Percentiles rank a stretch among this genome's conserved stretches.
Evolutionary conservation across 345 rosid species (phyloP).

Genomic region (Nasturtium officinale): DNA sequence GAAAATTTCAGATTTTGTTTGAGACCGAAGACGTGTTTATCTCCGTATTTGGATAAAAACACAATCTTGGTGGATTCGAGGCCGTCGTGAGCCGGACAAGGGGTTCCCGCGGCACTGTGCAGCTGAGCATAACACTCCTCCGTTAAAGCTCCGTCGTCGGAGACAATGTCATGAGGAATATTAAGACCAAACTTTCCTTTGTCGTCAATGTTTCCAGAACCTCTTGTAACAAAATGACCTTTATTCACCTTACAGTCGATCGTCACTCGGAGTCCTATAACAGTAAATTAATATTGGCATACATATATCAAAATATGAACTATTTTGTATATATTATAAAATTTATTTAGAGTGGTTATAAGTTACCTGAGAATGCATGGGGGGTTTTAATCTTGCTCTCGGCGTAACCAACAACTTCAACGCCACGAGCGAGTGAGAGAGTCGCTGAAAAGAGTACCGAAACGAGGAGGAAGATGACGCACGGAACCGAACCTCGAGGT

Average conservation of each 20-base stretch:
- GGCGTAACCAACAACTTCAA: slow-evolving; percentile 66
- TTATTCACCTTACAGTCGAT: slow-evolving; percentile 66
- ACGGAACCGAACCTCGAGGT: slow-evolving; percentile 48
- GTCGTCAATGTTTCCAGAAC: slow-evolving; percentile 57
- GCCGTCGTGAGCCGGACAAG: slow-evolving; percentile 67
- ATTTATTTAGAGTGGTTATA: no score
- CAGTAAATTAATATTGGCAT: slow-evolving; percentile 11
- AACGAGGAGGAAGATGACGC: slow-evolving; percentile 45
- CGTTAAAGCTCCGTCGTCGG: slow-evolving; percentile 55
- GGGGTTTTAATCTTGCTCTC: slow-evolving; percentile 58
- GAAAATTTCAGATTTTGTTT: slow-evolving; percentile 65
- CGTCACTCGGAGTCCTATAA: slow-evolving; percentile 66
- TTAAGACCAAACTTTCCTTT: slow-evolving; percentile 65
- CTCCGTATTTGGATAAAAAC: slow-evolving; percentile 45
- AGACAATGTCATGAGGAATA: slow-evolving; percentile 55
- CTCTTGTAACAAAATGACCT: slow-evolving; percentile 61
- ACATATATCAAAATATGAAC: not conserved
- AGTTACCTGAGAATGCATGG: slow-evolving; percentile 66
- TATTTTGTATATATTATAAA: not conserved
- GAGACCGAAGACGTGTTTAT: slow-evolving; percentile 58
- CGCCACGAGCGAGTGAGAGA: slow-evolving; percentile 49
- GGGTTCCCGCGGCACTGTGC: slow-evolving; percentile 58
- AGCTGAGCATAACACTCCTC: slow-evolving; percentile 90
- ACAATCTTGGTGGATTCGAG: slow-evolving; percentile 61
- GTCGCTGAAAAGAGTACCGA: slow-evolving; percentile 42